Conservation (phyloP, 371 early-diverging fungal species). For the Rhizopus stolonifer region DNA sequence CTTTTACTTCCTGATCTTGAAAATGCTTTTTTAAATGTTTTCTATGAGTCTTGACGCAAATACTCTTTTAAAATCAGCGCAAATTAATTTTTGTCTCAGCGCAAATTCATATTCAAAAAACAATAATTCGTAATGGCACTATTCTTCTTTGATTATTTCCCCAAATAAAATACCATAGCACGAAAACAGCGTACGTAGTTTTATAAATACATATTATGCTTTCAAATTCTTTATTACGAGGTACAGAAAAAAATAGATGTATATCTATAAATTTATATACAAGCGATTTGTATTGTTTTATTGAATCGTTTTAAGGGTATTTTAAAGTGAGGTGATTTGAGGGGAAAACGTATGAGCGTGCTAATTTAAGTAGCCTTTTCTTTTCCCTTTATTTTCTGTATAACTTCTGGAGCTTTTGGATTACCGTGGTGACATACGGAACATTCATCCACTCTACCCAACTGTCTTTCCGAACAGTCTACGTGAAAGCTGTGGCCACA, state of each 20-base stretch:
- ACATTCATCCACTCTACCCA: slow-evolving; percentile 24
- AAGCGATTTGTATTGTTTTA: too few species aligned
- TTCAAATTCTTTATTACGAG: too few species aligned
- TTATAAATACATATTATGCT: too few species aligned
- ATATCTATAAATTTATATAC: too few species aligned
- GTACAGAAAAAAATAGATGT: too few species aligned
- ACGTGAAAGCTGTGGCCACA: slow-evolving; percentile 65
- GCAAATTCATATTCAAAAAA: too few species aligned
- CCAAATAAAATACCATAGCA: too few species aligned
- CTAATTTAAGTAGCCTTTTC: background rate
- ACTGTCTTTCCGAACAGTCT: slow-evolving; percentile 49
- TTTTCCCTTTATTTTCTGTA: slow-evolving; percentile 3
- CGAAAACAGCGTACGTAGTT: too few species aligned
- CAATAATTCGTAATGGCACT: too few species aligned
- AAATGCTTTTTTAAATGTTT: slow-evolving; percentile 11
- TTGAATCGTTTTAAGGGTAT: background rate
- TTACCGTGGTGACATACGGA: slow-evolving; percentile 28
- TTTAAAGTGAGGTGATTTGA: background rate
- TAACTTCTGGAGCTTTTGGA: slow-evolving; percentile 10
- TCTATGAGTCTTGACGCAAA: slow-evolving; percentile 6
- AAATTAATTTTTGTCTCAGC: slow-evolving; percentile 5
- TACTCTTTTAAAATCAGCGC: slow-evolving; percentile 6
- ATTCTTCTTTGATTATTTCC: too few species aligned
- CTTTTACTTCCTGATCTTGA: slow-evolving; percentile 11
- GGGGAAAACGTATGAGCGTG: background rate